A percentile compares a stretch with the other conserved stretches of the same genome.
Conservation (phyloP, 2,329 filamentous ascomycete genomes). For the Penicillium fuscoglaucum region DNA sequence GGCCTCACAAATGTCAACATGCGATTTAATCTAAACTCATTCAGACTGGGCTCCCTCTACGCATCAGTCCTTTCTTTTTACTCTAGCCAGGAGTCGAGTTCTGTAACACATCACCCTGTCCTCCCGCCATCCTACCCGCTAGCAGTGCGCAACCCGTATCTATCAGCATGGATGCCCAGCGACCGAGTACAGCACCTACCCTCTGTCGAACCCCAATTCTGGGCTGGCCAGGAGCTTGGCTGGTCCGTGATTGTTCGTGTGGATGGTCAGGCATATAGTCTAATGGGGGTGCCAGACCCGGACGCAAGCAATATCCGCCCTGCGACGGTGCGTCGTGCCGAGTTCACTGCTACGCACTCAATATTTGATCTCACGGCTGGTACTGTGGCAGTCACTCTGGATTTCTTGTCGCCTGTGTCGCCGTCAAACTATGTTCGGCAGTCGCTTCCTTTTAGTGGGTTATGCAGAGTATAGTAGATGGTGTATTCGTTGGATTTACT, state of each 20-base stretch:
- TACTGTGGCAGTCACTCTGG: constrained; percentile 37
- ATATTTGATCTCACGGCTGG: constrained; percentile 44
- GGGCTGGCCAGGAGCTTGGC: constrained; percentile 43
- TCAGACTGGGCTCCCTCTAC: constrained; percentile 27
- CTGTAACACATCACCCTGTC: constrained; percentile 28
- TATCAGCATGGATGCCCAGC: constrained; percentile 48
- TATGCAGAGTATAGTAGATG: neutral
- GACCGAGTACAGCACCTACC: constrained; percentile 40
- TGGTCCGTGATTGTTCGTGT: constrained; percentile 48
- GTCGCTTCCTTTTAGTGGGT: constrained; percentile 45
- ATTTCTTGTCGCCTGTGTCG: constrained; percentile 49
- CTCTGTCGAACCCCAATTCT: constrained; percentile 45
- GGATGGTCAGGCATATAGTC: constrained; percentile 42
- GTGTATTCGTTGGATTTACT: constrained; percentile 3
- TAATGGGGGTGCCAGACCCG: constrained; percentile 42
- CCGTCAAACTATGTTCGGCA: constrained; percentile 46
- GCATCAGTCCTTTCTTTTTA: constrained; percentile 22
- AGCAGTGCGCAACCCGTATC: constrained; percentile 47
- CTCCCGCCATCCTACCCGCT: constrained; percentile 47
- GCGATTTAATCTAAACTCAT: constrained; percentile 17
- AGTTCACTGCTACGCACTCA: constrained; percentile 47
- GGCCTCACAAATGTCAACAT: constrained; percentile 2
- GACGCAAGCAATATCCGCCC: constrained; percentile 28
- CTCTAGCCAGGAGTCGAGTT: constrained; percentile 4
- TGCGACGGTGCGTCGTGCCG: constrained; percentile 36